Conservation (phyloP, 176 grass and related monocot genomes). For the Pontederia crassipes region DNA sequence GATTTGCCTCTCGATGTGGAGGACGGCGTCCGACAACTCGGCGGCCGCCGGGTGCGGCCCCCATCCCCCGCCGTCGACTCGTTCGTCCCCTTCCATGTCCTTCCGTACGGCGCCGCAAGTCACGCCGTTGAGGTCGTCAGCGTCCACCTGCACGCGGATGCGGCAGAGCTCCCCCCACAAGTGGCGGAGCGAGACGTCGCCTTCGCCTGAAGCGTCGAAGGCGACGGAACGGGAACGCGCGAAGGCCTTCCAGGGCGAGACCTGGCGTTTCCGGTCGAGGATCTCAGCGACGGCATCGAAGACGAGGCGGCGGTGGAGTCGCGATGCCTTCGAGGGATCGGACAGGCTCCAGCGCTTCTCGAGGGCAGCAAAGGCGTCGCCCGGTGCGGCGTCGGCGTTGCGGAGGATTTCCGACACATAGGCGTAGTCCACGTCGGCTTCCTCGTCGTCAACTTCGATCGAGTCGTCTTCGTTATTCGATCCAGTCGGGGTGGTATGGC, state of each 20-base stretch:
- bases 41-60: background rate
- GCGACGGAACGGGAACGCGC: background rate
- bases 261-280: slow-evolving; percentile 14
- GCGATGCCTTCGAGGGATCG: background rate
- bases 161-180: background rate
- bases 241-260: slow-evolving; percentile 13
- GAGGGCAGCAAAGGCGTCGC: background rate
- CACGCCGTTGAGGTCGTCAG: background rate
- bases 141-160: background rate
- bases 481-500: background rate
- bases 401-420: slow-evolving; percentile 20
- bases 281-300: slow-evolving; percentile 18
- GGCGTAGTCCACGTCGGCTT: slow-evolving; percentile 7
- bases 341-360: slow-evolving; percentile 3
- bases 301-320: slow-evolving; percentile 13
- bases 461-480: background rate
- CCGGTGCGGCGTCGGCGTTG: background rate
- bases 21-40: slow-evolving; percentile 3
- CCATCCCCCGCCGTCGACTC: background rate
- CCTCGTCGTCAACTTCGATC: background rate
- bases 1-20: slow-evolving; percentile 10
- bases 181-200: background rate
- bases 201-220: background rate
- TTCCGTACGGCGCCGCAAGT: background rate
- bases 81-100: background rate